These are phyloP conservation scores for Syncephalastrum sp. DNA, from an alignment of 371 early-diverging fungal species.

Conservation along the genomic window DNA sequence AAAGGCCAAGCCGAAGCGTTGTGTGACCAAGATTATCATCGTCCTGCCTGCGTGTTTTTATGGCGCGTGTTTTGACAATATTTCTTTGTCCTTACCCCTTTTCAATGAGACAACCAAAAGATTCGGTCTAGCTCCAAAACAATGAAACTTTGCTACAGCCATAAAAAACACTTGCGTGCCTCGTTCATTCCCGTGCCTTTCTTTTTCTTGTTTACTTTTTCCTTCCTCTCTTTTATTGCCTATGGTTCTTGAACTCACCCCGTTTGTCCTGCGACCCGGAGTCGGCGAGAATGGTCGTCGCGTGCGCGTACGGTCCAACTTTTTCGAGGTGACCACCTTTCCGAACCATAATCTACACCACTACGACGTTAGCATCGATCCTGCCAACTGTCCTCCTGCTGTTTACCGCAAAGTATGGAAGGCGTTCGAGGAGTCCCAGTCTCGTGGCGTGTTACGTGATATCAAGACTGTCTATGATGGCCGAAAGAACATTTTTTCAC, in stretches of 20 bases:
- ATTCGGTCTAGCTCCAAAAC: too few species aligned
- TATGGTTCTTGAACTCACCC: slow-evolving; percentile 18
- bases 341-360: slow-evolving; percentile 16
- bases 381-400: slow-evolving; percentile 35
- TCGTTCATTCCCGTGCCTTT: too few species aligned
- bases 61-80: too few species aligned
- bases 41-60: too few species aligned
- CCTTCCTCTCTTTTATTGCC: not conserved
- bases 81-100: too few species aligned
- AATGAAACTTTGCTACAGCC: too few species aligned
- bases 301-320: slow-evolving; percentile 23
- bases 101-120: too few species aligned
- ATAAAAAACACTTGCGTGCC: too few species aligned
- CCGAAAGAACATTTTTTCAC: slow-evolving; percentile 45
- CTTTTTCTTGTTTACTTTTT: too few species aligned
- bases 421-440: slow-evolving; percentile 32
- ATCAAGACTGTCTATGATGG: slow-evolving; percentile 52
- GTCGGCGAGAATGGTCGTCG: slow-evolving; percentile 13
- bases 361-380: slow-evolving; percentile 16
- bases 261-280: slow-evolving; percentile 19
- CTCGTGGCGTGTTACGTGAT: slow-evolving; percentile 23
- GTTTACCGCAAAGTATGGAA: slow-evolving; percentile 48
- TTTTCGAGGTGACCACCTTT: slow-evolving; percentile 22
- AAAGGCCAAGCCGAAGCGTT: too few species aligned
- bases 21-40: too few species aligned